Evolutionary conservation across 441 rosid genomes (phyloP).

Genomic region (Mallotus repandus): DNA sequence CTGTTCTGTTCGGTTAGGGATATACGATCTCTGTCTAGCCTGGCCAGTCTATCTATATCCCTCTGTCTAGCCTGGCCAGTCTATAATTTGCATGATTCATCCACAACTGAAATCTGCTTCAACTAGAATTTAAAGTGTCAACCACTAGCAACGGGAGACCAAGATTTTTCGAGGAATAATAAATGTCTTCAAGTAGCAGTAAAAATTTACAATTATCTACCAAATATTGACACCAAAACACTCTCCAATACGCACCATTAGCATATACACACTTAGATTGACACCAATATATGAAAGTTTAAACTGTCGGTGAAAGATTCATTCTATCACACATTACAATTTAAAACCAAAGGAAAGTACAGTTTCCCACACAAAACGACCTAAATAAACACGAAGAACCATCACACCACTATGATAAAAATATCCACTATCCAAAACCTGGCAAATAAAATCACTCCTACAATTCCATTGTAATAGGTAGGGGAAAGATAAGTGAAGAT

Average conservation of each 20-base stretch:
- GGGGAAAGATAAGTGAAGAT: background rate
- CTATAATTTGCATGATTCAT: too few relatives aligned
- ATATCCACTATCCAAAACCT: background rate
- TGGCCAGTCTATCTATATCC: too few relatives aligned
- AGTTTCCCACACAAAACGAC: background rate
- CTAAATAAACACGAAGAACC: background rate
- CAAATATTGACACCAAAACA: too few relatives aligned
- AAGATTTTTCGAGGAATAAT: background rate
- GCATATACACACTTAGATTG: background rate
- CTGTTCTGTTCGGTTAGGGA: too few relatives aligned
- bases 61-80: too few relatives aligned
- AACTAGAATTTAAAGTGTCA: background rate
- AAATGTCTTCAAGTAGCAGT: background rate
- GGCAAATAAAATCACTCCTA: background rate
- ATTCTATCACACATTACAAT: background rate
- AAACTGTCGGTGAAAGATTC: too few relatives aligned
- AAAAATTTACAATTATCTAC: background rate
- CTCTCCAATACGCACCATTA: background rate
- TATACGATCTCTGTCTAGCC: too few relatives aligned
- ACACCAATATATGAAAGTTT: too few relatives aligned
- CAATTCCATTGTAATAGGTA: background rate
- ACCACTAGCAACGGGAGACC: background rate
- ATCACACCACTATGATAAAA: slow-evolving; percentile 13
- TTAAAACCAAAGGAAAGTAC: background rate
- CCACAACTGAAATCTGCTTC: too few relatives aligned